A percentile compares a stretch with the other conserved stretches of the same genome.
phyloP scores from a whole-genome alignment of 106 monocot genomes.

The Allium fistulosum region DNA sequence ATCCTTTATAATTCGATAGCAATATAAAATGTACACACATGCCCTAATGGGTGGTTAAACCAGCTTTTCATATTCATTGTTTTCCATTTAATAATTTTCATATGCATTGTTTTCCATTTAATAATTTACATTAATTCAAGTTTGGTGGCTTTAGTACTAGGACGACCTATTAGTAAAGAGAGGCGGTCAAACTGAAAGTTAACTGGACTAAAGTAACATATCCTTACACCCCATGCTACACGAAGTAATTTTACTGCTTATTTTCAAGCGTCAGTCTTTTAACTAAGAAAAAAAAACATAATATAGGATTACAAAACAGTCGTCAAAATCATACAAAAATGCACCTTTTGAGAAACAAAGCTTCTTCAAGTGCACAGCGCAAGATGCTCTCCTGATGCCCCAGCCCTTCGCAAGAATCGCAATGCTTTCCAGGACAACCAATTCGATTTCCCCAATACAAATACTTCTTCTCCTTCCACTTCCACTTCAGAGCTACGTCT shows the following conservation, averaged over 20 bases:
- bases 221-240: background rate
- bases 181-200: too few species aligned
- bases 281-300: background rate
- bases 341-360: conserved; percentile 69
- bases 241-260: background rate
- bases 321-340: background rate
- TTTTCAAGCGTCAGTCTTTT: background rate
- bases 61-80: too few species aligned
- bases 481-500: background rate
- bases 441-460: conserved; percentile 80
- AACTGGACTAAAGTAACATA: too few species aligned
- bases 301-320: background rate
- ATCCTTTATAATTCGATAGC: too few species aligned
- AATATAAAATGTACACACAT: too few species aligned
- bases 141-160: too few species aligned
- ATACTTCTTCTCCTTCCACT: conserved; percentile 43
- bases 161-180: too few species aligned
- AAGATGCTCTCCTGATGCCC: conserved; percentile 97
- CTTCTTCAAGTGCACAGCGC: conserved; percentile 93
- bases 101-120: too few species aligned
- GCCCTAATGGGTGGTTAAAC: too few species aligned
- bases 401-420: conserved; percentile 86
- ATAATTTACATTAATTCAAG: too few species aligned
- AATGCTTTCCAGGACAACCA: conserved; percentile 95
- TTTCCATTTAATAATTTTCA: too few species aligned